phyloP scores from a whole-genome alignment of 495 filamentous ascomycete species.

The Tuber microsphaerosporum region DNA sequence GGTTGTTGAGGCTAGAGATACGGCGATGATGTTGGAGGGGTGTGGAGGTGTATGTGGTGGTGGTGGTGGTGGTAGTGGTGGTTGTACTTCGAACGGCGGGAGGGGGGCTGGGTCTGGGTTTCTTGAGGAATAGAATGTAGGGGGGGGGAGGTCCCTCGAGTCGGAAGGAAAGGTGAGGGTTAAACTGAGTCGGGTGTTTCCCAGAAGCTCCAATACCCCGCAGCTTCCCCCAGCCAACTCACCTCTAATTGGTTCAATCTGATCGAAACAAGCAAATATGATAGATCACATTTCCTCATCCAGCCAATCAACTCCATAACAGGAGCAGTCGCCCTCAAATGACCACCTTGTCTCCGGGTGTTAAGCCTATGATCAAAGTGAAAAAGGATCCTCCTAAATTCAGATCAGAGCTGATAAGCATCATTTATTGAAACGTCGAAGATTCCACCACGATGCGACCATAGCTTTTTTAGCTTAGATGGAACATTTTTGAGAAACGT shows the following conservation, averaged over 20 bases:
- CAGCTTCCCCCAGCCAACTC: background rate
- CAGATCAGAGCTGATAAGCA: slow-evolving; percentile 3
- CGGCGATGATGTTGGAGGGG: background rate
- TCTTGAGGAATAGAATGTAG: background rate
- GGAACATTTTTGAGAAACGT: background rate
- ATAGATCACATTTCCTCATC: slow-evolving; percentile 3
- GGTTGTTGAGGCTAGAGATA: background rate
- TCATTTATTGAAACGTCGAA: background rate
- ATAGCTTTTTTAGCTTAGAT: background rate
- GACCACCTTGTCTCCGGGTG: background rate
- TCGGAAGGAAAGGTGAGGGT: background rate
- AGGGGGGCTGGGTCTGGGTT: background rate
- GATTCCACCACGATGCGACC: slow-evolving; percentile 5
- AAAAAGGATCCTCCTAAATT: background rate
- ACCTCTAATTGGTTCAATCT: background rate
- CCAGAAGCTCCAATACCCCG: slow-evolving; percentile 4
- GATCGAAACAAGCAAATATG: slow-evolving; percentile 4
- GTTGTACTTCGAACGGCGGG: background rate
- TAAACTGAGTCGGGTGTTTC: background rate
- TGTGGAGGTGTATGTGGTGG: background rate
- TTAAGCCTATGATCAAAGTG: slow-evolving; percentile 2
- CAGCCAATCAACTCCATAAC: slow-evolving; percentile 3
- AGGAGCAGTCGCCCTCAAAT: background rate
- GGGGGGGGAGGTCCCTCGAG: background rate
- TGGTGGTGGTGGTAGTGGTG: background rate